A percentile compares a stretch with the other conserved stretches of the same genome.
Evolutionary conservation across 2,329 filamentous ascomycete species (phyloP).

Genomic region (Hirsutella rhossiliensis): DNA sequence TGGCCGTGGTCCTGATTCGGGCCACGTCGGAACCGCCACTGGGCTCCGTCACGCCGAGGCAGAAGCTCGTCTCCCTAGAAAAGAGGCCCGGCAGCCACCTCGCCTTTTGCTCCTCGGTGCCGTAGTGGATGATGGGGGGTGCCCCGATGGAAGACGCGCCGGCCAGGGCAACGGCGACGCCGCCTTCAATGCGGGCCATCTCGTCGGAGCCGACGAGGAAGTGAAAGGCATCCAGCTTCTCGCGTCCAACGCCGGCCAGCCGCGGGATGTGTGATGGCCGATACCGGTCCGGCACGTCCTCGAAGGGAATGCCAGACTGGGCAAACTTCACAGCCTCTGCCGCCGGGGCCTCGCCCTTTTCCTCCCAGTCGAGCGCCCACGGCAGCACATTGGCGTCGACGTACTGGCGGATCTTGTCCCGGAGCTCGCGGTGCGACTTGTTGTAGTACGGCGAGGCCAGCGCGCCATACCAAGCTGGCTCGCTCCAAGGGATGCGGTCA

Average conservation of each 20-base stretch:
- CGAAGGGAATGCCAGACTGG: slow-evolving; percentile 25
- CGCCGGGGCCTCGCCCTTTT: slow-evolving; percentile 36
- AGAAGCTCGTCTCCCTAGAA: slow-evolving; percentile 46
- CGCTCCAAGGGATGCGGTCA: slow-evolving; percentile 10
- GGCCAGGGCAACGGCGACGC: slow-evolving; percentile 44
- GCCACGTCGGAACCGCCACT: slow-evolving; percentile 51
- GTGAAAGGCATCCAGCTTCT: slow-evolving; percentile 45
- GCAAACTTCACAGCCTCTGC: slow-evolving; percentile 24
- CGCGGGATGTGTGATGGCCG: slow-evolving; percentile 14
- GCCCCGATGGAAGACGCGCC: slow-evolving; percentile 51
- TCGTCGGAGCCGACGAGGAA: slow-evolving; percentile 44
- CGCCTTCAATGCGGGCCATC: slow-evolving; percentile 38
- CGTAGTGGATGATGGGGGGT: slow-evolving; percentile 51
- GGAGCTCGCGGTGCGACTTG: slow-evolving; percentile 45
- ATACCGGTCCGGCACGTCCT: slow-evolving; percentile 23
- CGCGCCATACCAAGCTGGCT: slow-evolving; percentile 16
- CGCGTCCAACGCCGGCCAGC: slow-evolving; percentile 29
- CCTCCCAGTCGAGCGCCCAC: slow-evolving; percentile 52
- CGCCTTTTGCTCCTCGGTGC: slow-evolving; percentile 33
- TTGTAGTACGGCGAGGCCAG: slow-evolving; percentile 46
- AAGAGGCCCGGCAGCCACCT: slow-evolving; percentile 49
- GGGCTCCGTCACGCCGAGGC: slow-evolving; percentile 54
- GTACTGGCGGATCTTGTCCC: slow-evolving; percentile 43
- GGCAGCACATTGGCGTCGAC: slow-evolving; percentile 46
- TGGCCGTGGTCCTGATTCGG: slow-evolving; percentile 48